Evolutionary conservation across 2,329 filamentous ascomycete genomes (phyloP), one percentile per base, ranked within the genome.

Genomic region (Elsinoe perseae): DNA sequence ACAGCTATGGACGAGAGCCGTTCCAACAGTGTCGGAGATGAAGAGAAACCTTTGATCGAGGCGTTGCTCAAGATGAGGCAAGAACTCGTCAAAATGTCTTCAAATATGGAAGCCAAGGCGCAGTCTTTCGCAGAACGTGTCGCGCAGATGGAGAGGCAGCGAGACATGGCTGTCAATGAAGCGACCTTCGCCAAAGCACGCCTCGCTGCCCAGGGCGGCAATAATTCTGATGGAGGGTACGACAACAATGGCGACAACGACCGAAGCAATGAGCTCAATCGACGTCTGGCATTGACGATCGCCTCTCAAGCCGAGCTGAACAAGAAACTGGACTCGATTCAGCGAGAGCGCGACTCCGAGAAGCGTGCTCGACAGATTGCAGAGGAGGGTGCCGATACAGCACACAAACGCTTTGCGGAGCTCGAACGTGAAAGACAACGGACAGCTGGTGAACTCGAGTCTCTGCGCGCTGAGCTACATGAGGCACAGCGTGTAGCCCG

Each of bases 101-200:
- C 78, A 12, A 89, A 90, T 0, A 87, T 98, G 50, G 91, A 96
- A 63, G 84, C 89, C 63, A 93, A 97, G 72, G 87, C 90, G 10
- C 78, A 89, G 6, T 75, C 89, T 56, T 91, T 93, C 7, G 89
- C 91, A 0, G 91, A 86, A 69, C 84, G 92, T 60, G 91, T 98
- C 60, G 91, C 92, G 1, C 91, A 96, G 68, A 86, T 95, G 1
- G 93, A 98, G 69, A 91, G 88, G 68, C 93, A 98, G 73, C 82
- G 95, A 52, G 93, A 98, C 71, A 84, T 86, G 38, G 93, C 93
- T n/a, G 85, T 98, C 55, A 87, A 86, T 64, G 95, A 98, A 73
- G 93, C 93, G 1, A 87, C 93, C 0, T 97, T 97, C 70, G 89
- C 91, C 30, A 95, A 95, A 68, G 90, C 95, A 2, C 96, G 89